Conservation (phyloP, 768 basidiomycete species). For the Krasilnikovozyma curviuscula region DNA sequence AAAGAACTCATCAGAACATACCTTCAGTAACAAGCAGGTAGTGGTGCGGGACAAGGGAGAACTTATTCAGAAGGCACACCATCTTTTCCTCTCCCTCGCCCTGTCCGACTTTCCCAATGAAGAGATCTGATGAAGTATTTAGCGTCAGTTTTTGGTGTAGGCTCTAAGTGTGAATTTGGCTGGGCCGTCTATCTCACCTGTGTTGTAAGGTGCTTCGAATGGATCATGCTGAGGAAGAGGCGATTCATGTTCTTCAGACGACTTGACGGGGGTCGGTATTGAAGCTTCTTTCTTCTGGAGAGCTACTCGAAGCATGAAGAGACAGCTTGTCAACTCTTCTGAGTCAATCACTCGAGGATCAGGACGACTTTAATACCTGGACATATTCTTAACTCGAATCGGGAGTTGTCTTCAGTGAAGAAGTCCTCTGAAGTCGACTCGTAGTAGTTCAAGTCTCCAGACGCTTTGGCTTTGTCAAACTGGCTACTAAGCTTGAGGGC, state of each 20-base stretch:
- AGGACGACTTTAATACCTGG: conserved; percentile 7
- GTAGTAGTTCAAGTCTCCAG: conserved; percentile 7
- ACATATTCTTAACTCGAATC: conserved; percentile 10
- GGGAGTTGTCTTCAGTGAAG: too few species aligned
- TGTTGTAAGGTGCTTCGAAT: conserved; percentile 10
- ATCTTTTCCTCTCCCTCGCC: conserved; percentile 11
- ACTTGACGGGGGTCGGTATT: too few species aligned
- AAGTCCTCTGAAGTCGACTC: conserved; percentile 1
- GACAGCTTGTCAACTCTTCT: too few species aligned
- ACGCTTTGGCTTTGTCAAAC: conserved; percentile 7
- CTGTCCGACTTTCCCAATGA: conserved; percentile 9
- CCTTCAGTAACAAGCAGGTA: conserved; percentile 8
- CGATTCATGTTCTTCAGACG: too few species aligned
- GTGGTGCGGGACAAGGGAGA: conserved; percentile 4
- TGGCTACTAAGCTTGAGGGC: neutral
- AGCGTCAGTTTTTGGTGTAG: too few species aligned
- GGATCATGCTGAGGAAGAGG: too few species aligned
- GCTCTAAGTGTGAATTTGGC: too few species aligned
- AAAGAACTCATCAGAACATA: neutral
- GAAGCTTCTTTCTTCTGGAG: too few species aligned
- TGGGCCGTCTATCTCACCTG: too few species aligned
- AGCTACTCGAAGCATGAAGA: too few species aligned
- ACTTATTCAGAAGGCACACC: conserved; percentile 10
- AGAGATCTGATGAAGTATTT: too few species aligned
- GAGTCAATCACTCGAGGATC: too few species aligned